Conservation (phyloP, 495 filamentous ascomycete genomes). For the Glonium stellatum region DNA sequence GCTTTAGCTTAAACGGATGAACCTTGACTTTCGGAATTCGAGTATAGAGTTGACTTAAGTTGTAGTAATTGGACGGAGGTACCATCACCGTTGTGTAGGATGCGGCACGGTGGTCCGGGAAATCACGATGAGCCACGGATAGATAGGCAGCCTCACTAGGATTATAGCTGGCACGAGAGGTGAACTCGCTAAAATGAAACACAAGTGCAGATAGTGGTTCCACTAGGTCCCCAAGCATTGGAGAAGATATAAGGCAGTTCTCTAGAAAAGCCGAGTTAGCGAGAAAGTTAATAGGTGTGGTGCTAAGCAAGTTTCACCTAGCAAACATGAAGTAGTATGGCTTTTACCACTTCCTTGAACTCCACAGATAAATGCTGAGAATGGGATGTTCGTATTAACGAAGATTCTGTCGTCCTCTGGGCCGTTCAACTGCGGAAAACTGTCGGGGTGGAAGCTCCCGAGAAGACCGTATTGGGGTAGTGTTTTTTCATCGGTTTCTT, state of each 20-base stretch:
- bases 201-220: slow-evolving; percentile 11
- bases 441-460: too few relatives aligned
- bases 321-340: slow-evolving; percentile 62
- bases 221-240: slow-evolving; percentile 41
- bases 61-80: slow-evolving; percentile 8
- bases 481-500: too few relatives aligned
- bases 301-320: slow-evolving; percentile 53
- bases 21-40: slow-evolving; percentile 39
- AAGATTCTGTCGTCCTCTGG: slow-evolving; percentile 35
- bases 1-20: slow-evolving; percentile 11
- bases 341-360: slow-evolving; percentile 72
- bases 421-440: too few relatives aligned
- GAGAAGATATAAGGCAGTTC: slow-evolving; percentile 64
- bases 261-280: slow-evolving; percentile 47
- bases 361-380: slow-evolving; percentile 68
- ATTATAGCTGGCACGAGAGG: slow-evolving; percentile 1
- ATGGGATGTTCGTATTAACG: slow-evolving; percentile 61
- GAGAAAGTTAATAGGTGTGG: slow-evolving; percentile 37
- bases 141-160: slow-evolving; percentile 18
- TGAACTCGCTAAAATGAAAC: slow-evolving; percentile 13
- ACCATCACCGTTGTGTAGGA: slow-evolving; percentile 9
- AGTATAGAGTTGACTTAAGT: slow-evolving; percentile 26
- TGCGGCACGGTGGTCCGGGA: neutral
- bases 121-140: neutral
- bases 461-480: too few relatives aligned